phyloP scores from a whole-genome alignment of 2,329 filamentous ascomycete genomes.

The Arthrobotrys musiformis region DNA sequence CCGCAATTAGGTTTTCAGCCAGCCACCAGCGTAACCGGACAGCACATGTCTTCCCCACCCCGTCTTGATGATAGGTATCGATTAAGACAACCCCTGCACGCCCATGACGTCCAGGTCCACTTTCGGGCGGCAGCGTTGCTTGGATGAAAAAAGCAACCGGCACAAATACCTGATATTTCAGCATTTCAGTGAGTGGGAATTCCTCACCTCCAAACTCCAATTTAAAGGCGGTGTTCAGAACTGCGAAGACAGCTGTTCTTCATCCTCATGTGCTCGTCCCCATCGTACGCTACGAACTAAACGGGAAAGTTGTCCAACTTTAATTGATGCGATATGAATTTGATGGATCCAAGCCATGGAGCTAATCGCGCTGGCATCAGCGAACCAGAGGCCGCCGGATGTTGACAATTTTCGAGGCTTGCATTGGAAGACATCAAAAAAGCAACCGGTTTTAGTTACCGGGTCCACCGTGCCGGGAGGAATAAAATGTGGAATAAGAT shows the following conservation, averaged over 20 bases:
- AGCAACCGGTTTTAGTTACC: slow-evolving; percentile 24
- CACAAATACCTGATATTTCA: slow-evolving; percentile 21
- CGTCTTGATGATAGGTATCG: slow-evolving; percentile 37
- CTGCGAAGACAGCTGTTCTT: background rate
- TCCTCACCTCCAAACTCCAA: slow-evolving; percentile 16
- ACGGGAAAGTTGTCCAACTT: slow-evolving; percentile 22
- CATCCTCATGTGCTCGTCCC: background rate
- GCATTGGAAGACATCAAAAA: slow-evolving; percentile 32
- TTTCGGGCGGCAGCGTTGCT: slow-evolving; percentile 49
- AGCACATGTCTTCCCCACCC: slow-evolving; percentile 51
- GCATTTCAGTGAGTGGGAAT: slow-evolving; percentile 23
- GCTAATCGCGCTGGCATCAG: slow-evolving; percentile 38
- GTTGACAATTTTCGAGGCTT: slow-evolving; percentile 41
- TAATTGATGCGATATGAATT: slow-evolving; percentile 19
- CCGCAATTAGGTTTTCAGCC: slow-evolving; percentile 51
- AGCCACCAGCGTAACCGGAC: slow-evolving; percentile 56
- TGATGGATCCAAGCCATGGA: slow-evolving; percentile 45
- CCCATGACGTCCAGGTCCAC: slow-evolving; percentile 54
- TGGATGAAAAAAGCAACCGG: slow-evolving; percentile 49
- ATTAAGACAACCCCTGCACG: slow-evolving; percentile 40
- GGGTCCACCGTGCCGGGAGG: slow-evolving; percentile 42
- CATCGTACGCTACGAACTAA: slow-evolving; percentile 19
- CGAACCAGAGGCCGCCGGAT: slow-evolving; percentile 50
- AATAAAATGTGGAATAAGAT: slow-evolving; percentile 12
- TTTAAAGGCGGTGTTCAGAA: background rate